Base-by-base conservation (phyloP, 441 rosid genomes). In the Kokia cookei region DNA sequence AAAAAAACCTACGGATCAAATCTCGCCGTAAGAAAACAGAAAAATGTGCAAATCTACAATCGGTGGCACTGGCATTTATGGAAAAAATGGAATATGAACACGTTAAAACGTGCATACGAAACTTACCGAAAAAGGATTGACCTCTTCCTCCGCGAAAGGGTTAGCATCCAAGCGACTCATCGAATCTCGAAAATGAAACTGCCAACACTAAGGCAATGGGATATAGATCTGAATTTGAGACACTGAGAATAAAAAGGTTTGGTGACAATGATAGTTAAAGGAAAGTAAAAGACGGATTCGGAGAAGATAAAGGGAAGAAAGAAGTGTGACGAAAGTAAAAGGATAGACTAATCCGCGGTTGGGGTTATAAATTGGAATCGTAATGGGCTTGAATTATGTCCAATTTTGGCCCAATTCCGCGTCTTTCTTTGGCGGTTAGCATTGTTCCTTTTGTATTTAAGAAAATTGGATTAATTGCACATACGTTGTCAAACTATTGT, bases 41-140 rank as follows among this genome's bases (percentile, higher is more conserved):
- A 40, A 7, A 45, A 11, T 1, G 58, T 15, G 4, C 2, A 45
- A 9, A 14, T 26, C 73, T 7, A 24, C 14, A 60, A 17, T 73
- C 26, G 59, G n/a, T 29, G 45, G 60, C 13, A 70, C 27, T 19
- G 17, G 35, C 48, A 61, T 59, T 51, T n/a, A 53, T 54, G 53
- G 11, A 6, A 57, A 72, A 69, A 2, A 50, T n/a, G 40, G 22
- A n/a, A 50, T 22, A 17, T 26, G 22, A 45, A 75, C 14, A 45
- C 50, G 65, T 19, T 54, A 73, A 26, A 4, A 26, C 14, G 72
- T 26, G 11, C 12, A 2, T 12, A 6, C 3, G 32, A 32, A 14
- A 72, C 83, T 74, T 85, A 95, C 98, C 82, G 99, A 89, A 75
- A 94, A 96, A 72, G 99, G 98, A 85, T 94, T 96, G 74, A 88